Conservation (phyloP, 352 stramenopile species). For the Detonula confervacea region DNA sequence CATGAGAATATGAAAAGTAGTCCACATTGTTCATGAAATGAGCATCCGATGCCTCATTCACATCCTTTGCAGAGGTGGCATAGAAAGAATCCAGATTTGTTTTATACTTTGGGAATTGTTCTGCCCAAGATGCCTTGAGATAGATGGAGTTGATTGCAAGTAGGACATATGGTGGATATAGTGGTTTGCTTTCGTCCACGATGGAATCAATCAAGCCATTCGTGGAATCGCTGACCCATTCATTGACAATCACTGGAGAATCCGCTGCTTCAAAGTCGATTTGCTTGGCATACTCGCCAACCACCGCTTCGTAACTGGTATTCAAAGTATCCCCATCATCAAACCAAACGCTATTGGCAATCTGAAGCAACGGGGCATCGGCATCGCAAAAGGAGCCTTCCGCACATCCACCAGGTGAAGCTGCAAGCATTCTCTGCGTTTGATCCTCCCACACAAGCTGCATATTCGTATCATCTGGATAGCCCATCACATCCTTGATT, state of each 20-base stretch:
- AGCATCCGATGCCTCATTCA: neutral
- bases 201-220: conserved; percentile 41
- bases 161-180: conserved; percentile 13
- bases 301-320: conserved; percentile 20
- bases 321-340: conserved; percentile 21
- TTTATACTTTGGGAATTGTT: conserved; percentile 9
- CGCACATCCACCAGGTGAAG: neutral
- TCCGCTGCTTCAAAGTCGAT: conserved; percentile 15
- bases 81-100: conserved; percentile 44
- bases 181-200: conserved; percentile 9
- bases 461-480: conserved; percentile 10
- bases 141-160: conserved; percentile 48
- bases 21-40: conserved; percentile 45
- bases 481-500: conserved; percentile 24
- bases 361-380: conserved; percentile 19
- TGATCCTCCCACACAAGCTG: conserved; percentile 16
- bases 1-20: conserved; percentile 34
- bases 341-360: conserved; percentile 42
- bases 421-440: neutral
- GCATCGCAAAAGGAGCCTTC: conserved; percentile 12
- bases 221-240: conserved; percentile 35
- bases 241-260: conserved; percentile 21
- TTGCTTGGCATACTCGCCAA: conserved; percentile 26
- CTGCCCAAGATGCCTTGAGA: conserved; percentile 39
- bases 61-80: neutral